Conservation (phyloP, 768 basidiomycete genomes). For the Lactifluus piperatus region DNA sequence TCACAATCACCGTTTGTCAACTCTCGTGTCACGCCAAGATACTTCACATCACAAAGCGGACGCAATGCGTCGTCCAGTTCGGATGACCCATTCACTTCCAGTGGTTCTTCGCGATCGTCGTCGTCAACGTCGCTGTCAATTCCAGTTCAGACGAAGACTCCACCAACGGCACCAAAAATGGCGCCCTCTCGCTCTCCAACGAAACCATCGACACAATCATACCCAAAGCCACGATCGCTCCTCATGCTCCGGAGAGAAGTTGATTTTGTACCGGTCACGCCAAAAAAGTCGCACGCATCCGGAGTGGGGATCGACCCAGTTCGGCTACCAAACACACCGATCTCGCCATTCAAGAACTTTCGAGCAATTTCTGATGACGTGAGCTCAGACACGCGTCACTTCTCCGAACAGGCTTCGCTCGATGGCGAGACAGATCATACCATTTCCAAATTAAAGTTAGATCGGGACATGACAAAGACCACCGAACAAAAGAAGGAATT, state of each 20-base stretch:
- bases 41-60: slow-evolving; percentile 9
- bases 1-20: slow-evolving; percentile 21
- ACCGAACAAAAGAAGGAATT: slow-evolving; percentile 80
- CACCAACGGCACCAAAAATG: not conserved
- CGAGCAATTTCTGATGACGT: not conserved
- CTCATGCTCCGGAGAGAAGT: slow-evolving; percentile 63
- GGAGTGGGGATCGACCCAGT: slow-evolving; percentile 27
- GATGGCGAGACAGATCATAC: slow-evolving; percentile 16
- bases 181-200: slow-evolving; percentile 14
- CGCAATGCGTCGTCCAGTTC: slow-evolving; percentile 21
- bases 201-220: slow-evolving; percentile 18
- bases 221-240: slow-evolving; percentile 39
- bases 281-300: slow-evolving; percentile 41
- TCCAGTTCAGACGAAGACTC: slow-evolving; percentile 19
- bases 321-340: slow-evolving; percentile 12
- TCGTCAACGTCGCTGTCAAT: slow-evolving; percentile 27
- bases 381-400: not conserved
- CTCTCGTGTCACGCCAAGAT: slow-evolving; percentile 21
- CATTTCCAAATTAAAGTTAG: slow-evolving; percentile 17
- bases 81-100: slow-evolving; percentile 17
- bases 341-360: slow-evolving; percentile 15
- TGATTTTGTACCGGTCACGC: slow-evolving; percentile 66
- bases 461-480: slow-evolving; percentile 31
- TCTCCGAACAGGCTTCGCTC: slow-evolving; percentile 15
- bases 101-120: slow-evolving; percentile 14